A percentile compares a stretch with the other conserved stretches of the same genome.
These are phyloP conservation scores for Lepidium aucheri DNA, from an alignment of 345 rosid species.

Conservation along the genomic window DNA sequence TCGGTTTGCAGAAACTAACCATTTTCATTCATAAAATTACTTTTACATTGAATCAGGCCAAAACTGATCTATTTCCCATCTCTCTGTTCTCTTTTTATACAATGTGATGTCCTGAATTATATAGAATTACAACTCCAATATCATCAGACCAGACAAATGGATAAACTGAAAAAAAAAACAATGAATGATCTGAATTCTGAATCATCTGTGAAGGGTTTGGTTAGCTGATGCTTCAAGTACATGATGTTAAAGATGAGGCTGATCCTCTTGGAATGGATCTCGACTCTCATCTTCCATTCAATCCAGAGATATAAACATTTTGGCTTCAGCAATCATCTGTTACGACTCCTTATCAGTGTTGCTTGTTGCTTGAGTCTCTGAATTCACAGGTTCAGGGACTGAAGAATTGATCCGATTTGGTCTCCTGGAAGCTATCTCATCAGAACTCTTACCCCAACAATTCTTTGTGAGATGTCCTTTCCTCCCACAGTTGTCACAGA, in stretches of 20 bases:
- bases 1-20: not conserved
- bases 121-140: not conserved
- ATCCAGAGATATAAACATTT: not conserved
- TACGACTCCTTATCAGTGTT: not conserved
- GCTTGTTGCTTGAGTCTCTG: constrained; percentile 10
- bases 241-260: not conserved
- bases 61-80: not conserved
- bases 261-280: not conserved
- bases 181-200: not conserved
- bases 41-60: not conserved
- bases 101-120: not conserved
- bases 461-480: constrained; percentile 52
- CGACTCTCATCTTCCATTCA: not conserved
- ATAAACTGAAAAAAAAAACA: not conserved
- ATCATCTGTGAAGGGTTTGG: not conserved
- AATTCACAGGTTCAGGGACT: constrained; percentile 5
- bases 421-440: constrained; percentile 21
- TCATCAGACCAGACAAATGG: not conserved
- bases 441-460: constrained; percentile 39
- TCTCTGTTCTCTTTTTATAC: not conserved
- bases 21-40: not conserved
- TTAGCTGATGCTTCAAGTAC: not conserved
- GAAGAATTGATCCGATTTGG: constrained; percentile 6
- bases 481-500: constrained; percentile 54
- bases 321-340: not conserved